A percentile compares a stretch with the other conserved stretches of the same genome.
Evolutionary conservation across 345 rosid species (phyloP).

Genomic region (Brassica rapa): DNA sequence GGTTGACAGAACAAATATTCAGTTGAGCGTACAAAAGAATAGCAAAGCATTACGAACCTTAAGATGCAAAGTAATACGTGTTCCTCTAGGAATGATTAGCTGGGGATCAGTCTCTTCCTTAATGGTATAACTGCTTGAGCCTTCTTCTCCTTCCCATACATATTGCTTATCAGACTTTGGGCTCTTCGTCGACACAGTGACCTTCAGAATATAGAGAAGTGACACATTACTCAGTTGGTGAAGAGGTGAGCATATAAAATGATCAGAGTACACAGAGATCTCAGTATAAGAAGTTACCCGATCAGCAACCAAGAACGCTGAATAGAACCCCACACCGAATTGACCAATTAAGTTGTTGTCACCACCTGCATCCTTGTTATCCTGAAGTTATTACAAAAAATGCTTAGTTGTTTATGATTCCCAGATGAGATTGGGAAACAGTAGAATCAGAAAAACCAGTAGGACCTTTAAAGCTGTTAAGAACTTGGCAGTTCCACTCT

Average conservation of each 20-base stretch:
- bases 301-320: slow-evolving; percentile 89
- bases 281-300: slow-evolving; percentile 46
- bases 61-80: slow-evolving; percentile 79
- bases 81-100: slow-evolving; percentile 78
- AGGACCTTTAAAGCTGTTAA: slow-evolving; percentile 84
- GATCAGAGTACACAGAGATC: background rate
- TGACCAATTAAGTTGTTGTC: slow-evolving; percentile 94
- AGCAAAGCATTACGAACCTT: slow-evolving; percentile 52
- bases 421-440: background rate
- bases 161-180: slow-evolving; percentile 92
- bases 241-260: slow-evolving; percentile 27
- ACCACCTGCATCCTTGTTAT: slow-evolving; percentile 77
- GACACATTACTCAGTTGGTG: background rate
- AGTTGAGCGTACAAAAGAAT: slow-evolving; percentile 36
- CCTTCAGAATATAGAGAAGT: slow-evolving; percentile 41
- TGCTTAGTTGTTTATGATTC: slow-evolving; percentile 18
- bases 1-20: background rate
- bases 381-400: slow-evolving; percentile 52
- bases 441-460: background rate
- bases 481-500: slow-evolving; percentile 98
- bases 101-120: slow-evolving; percentile 89
- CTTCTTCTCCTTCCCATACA: slow-evolving; percentile 94
- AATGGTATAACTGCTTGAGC: slow-evolving; percentile 79
- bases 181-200: slow-evolving; percentile 85
- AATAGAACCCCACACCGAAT: slow-evolving; percentile 98